A percentile compares a stretch with the other conserved stretches of the same genome.
Evolutionary conservation across 805 yeast species (phyloP).

Genomic region (Cephaloascus fragrans): DNA sequence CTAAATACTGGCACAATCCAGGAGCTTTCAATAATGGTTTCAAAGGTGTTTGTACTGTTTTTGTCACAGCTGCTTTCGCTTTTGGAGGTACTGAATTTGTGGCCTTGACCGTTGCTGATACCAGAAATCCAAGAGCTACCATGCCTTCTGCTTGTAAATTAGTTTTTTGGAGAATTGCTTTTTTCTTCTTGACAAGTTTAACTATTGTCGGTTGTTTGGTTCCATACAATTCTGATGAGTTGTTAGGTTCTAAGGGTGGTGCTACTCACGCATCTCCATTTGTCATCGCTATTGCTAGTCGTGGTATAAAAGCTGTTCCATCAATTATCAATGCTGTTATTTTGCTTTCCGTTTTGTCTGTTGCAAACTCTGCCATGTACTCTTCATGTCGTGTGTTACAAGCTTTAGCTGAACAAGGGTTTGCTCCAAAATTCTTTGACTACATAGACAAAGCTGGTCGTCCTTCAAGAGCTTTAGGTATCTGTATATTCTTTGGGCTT

Average conservation of each 20-base stretch:
- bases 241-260: constrained; percentile 16
- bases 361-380: constrained; percentile 31
- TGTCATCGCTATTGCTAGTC: constrained; percentile 30
- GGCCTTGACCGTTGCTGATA: constrained; percentile 27
- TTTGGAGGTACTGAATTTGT: constrained; percentile 31
- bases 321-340: constrained; percentile 31
- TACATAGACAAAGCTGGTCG: constrained; percentile 30
- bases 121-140: constrained; percentile 25
- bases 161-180: constrained; percentile 24
- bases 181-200: constrained; percentile 29
- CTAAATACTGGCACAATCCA: constrained; percentile 30
- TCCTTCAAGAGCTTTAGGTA: constrained; percentile 26
- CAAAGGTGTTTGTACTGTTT: constrained; percentile 28
- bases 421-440: constrained; percentile 28
- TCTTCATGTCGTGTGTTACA: constrained; percentile 32
- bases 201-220: constrained; percentile 21
- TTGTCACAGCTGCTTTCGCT: constrained; percentile 29
- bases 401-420: constrained; percentile 30
- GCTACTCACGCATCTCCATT: constrained; percentile 29
- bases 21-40: constrained; percentile 22
- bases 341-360: constrained; percentile 29
- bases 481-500: constrained; percentile 23
- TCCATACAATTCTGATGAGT: constrained; percentile 18
- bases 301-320: constrained; percentile 27
- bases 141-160: constrained; percentile 31